A percentile compares a stretch with the other conserved stretches of the same genome.
phyloP scores from a whole-genome alignment of 176 grass and related monocot species.

The Aegilops umbellulata region DNA sequence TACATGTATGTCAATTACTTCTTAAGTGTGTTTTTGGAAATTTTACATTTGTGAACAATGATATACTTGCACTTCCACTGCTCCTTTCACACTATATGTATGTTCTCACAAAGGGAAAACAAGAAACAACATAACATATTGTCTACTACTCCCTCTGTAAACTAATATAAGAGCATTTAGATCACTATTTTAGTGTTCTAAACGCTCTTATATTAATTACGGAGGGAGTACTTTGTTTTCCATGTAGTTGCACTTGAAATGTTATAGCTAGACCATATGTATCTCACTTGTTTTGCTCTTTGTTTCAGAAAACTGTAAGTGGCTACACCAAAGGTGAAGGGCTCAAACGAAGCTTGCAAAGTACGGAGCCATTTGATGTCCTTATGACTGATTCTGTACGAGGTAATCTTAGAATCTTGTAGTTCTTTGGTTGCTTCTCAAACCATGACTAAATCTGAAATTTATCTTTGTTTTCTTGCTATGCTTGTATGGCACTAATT shows the following conservation, averaged over 20 bases:
- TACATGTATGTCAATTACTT: constrained; percentile 54
- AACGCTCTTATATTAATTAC: no score
- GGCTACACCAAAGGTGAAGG: constrained; percentile 77
- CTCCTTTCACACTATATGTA: constrained; percentile 14
- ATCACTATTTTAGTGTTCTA: no score
- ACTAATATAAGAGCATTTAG: no score
- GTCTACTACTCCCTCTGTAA: no score
- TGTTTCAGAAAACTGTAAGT: constrained; percentile 72
- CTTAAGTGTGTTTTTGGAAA: constrained; percentile 21
- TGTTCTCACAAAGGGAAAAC: not conserved
- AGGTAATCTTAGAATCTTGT: constrained; percentile 53
- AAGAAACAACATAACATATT: not conserved
- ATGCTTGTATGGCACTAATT: constrained; percentile 27
- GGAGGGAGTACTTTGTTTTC: constrained; percentile 12
- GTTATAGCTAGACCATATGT: constrained; percentile 7
- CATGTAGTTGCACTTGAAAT: not conserved
- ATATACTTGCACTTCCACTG: not conserved
- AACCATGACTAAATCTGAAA: constrained; percentile 12
- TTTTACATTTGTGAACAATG: constrained; percentile 25
- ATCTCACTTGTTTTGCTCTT: constrained; percentile 20
- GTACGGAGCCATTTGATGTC: constrained; percentile 73
- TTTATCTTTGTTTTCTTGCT: constrained; percentile 27
- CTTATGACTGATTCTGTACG: constrained; percentile 67
- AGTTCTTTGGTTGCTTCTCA: constrained; percentile 20
- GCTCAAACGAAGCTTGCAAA: constrained; percentile 91